Conservation (phyloP, 1,284 basidiomycete species). For the Exobasidium cylindrosporum region DNA sequence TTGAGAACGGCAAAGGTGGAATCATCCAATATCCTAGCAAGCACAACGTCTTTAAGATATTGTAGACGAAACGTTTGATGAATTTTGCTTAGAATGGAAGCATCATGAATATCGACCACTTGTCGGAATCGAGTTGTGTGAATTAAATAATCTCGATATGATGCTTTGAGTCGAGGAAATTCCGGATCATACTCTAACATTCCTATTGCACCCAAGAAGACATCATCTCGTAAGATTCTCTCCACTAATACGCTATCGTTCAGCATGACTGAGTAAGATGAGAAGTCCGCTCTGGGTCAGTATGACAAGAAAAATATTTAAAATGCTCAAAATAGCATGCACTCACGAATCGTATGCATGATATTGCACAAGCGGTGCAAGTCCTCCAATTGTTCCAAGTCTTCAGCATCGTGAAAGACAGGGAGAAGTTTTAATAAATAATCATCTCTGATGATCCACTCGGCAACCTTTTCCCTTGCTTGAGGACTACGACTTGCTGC, state of each 20-base stretch:
- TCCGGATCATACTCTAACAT: constrained; percentile 98
- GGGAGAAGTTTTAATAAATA: constrained; percentile 83
- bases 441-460: constrained; percentile 65
- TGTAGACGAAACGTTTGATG: constrained; percentile 94
- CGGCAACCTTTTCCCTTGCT: constrained; percentile 71
- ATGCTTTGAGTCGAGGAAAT: constrained; percentile 89
- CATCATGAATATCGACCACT: constrained; percentile 50
- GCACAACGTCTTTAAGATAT: constrained; percentile 96
- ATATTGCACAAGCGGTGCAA: constrained; percentile 85
- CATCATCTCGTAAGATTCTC: constrained; percentile 86
- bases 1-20: constrained; percentile 95
- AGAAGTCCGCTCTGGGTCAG: too few species aligned
- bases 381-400: constrained; percentile 81
- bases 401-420: constrained; percentile 83
- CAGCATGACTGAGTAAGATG: constrained; percentile 73
- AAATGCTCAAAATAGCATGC: too few species aligned
- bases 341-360: constrained; percentile 76
- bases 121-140: constrained; percentile 70
- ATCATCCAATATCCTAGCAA: constrained; percentile 89
- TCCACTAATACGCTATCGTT: constrained; percentile 95
- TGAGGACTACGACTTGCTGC: constrained; percentile 57
- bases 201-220: constrained; percentile 87
- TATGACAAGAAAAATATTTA: too few species aligned
- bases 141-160: constrained; percentile 87
- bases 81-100: constrained; percentile 62